These are phyloP conservation scores for Lactifluus subvellereus DNA, from an alignment of 768 basidiomycete species.

Conservation along the genomic window DNA sequence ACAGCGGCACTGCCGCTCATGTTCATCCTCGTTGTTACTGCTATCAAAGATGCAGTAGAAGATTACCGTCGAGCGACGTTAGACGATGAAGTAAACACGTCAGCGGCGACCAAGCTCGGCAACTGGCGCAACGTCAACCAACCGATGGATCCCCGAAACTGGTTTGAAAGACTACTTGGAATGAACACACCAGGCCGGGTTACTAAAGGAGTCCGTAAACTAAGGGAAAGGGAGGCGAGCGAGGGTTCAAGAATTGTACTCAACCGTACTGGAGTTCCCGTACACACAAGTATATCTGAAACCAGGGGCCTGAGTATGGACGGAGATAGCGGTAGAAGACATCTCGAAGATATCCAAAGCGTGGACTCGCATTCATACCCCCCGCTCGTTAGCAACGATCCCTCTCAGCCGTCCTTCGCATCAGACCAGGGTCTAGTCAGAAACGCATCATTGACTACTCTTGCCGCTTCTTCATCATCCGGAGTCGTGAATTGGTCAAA, in stretches of 20 bases:
- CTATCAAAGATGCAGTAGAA: slow-evolving; percentile 92
- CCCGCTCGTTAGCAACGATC: slow-evolving; percentile 18
- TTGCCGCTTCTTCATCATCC: slow-evolving; percentile 23
- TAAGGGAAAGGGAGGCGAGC: slow-evolving; percentile 75
- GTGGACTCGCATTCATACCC: slow-evolving; percentile 28
- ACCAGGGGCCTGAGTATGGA: slow-evolving; percentile 25
- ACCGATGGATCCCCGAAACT: slow-evolving; percentile 66
- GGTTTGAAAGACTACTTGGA: slow-evolving; percentile 68
- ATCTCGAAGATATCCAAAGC: slow-evolving; percentile 34
- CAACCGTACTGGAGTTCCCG: slow-evolving; percentile 36
- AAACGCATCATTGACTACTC: slow-evolving; percentile 6
- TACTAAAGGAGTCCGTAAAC: slow-evolving; percentile 76
- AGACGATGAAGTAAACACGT: slow-evolving; percentile 94
- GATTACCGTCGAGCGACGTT: slow-evolving; percentile 86
- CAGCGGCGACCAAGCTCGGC: slow-evolving; percentile 83
- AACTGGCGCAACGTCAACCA: slow-evolving; percentile 91
- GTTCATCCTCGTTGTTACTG: slow-evolving; percentile 84
- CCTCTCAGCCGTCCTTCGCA: slow-evolving; percentile 14
- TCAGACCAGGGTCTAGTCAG: slow-evolving; percentile 7
- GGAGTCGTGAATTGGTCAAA: slow-evolving; percentile 83
- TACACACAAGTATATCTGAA: slow-evolving; percentile 31
- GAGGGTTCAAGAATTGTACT: slow-evolving; percentile 60
- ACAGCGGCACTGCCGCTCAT: slow-evolving; percentile 80
- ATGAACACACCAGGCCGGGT: slow-evolving; percentile 68
- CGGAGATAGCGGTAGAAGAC: slow-evolving; percentile 13